These are phyloP conservation scores for Aspergillus melleus DNA, from an alignment of 2,329 filamentous ascomycete genomes.

Conservation along the genomic window DNA sequence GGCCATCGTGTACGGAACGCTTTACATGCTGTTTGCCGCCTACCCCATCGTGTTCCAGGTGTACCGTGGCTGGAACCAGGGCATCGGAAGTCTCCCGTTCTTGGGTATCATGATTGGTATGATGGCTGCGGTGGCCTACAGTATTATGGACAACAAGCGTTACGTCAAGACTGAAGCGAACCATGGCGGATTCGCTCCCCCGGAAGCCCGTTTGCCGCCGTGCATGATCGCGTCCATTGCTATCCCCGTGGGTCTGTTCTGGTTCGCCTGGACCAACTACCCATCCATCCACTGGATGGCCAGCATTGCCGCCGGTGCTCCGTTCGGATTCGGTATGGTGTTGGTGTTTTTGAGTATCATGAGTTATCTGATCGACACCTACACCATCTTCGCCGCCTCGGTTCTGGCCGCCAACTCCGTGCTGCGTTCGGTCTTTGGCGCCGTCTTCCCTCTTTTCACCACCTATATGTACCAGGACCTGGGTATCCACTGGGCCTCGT, in stretches of 20 bases:
- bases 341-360: conserved; percentile 43
- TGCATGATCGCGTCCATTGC: conserved; percentile 50
- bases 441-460: conserved; percentile 51
- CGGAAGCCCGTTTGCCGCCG: conserved; percentile 57
- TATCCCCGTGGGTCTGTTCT: conserved; percentile 60
- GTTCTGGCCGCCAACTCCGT: conserved; percentile 49
- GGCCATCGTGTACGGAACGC: conserved; percentile 52
- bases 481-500: conserved; percentile 51
- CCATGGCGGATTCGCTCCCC: conserved; percentile 59
- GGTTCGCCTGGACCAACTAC: conserved; percentile 61
- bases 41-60: conserved; percentile 53
- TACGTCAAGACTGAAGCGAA: conserved; percentile 43
- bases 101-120: conserved; percentile 49
- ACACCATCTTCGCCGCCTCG: conserved; percentile 45
- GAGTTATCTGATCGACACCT: conserved; percentile 47
- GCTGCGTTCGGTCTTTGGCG: conserved; percentile 48
- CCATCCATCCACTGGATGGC: conserved; percentile 43
- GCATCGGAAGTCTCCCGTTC: conserved; percentile 50
- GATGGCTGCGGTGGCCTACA: conserved; percentile 41
- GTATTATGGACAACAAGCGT: conserved; percentile 43
- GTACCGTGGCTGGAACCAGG: conserved; percentile 48
- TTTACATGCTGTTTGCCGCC: conserved; percentile 56
- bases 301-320: conserved; percentile 36
- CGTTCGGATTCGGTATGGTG: conserved; percentile 46
- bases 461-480: conserved; percentile 46